phyloP scores from a whole-genome alignment of 2,329 filamentous ascomycete species.

The Alternaria atra region DNA sequence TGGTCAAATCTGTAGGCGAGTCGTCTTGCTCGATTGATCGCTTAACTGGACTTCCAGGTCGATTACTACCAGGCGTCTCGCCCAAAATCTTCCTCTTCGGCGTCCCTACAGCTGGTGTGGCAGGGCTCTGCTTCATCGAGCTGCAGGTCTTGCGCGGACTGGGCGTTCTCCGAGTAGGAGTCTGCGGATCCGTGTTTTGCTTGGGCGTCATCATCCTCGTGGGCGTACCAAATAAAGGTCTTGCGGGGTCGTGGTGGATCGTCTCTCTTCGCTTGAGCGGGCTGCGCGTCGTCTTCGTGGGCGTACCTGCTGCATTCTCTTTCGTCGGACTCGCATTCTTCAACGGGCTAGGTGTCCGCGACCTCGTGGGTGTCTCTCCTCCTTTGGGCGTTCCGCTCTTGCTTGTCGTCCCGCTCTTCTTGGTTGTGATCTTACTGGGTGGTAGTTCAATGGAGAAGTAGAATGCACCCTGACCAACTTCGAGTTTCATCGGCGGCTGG shows the following conservation, averaged over 20 bases:
- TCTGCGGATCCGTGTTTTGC: not conserved
- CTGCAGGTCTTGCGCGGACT: constrained; percentile 10
- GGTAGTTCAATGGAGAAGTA: constrained; percentile 33
- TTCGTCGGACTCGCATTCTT: constrained; percentile 10
- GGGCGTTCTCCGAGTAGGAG: constrained; percentile 3
- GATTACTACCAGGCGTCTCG: not conserved
- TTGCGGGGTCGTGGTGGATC: constrained; percentile 7
- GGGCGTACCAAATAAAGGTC: constrained; percentile 17
- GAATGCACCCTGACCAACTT: constrained; percentile 31
- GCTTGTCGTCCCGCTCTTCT: constrained; percentile 12
- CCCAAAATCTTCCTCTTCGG: not conserved
- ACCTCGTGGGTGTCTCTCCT: not conserved
- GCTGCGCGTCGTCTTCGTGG: not conserved
- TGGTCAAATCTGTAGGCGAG: not conserved
- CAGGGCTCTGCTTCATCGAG: not conserved
- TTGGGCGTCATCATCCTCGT: constrained; percentile 3
- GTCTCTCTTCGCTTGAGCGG: not conserved
- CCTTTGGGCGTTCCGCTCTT: constrained; percentile 17
- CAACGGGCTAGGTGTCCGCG: constrained; percentile 9
- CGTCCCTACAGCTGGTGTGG: not conserved
- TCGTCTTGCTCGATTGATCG: constrained; percentile 4
- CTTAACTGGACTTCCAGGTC: constrained; percentile 8
- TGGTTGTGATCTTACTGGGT: constrained; percentile 22
- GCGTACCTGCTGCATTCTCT: not conserved
- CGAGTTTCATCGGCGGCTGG: constrained; percentile 14